Conservation (phyloP, 23 red algal species). For the Chondrus crispus region DNA sequence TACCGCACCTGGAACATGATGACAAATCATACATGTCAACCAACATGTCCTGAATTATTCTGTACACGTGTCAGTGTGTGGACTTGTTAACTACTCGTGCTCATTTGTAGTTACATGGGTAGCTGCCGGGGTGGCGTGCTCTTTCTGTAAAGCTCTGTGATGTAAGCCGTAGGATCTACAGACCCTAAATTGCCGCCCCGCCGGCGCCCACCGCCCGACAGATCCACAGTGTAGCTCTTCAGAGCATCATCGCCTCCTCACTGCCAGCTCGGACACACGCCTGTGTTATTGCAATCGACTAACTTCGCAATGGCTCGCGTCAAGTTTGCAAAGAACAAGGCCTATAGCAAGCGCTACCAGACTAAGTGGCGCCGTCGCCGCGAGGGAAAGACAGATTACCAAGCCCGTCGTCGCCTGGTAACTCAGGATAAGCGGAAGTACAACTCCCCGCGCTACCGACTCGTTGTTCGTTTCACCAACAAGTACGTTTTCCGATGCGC, state of each 20-base stretch:
- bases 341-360: slow-evolving; percentile 96
- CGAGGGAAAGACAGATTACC: slow-evolving; percentile 97
- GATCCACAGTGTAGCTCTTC: not conserved
- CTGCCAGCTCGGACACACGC: not conserved
- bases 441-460: slow-evolving; percentile 94
- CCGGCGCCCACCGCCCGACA: too few relatives aligned
- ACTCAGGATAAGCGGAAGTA: slow-evolving; percentile 95
- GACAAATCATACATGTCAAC: too few relatives aligned
- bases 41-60: too few relatives aligned
- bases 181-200: too few relatives aligned
- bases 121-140: too few relatives aligned
- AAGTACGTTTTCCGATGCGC: slow-evolving; percentile 71
- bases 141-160: too few relatives aligned
- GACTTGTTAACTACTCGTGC: too few relatives aligned
- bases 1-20: too few relatives aligned
- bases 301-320: slow-evolving; percentile 53
- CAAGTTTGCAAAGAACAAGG: slow-evolving; percentile 91
- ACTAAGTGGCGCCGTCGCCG: slow-evolving; percentile 95
- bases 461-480: slow-evolving; percentile 98
- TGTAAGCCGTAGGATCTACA: too few relatives aligned
- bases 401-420: slow-evolving; percentile 74
- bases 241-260: not conserved
- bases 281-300: not conserved
- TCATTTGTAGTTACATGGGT: too few relatives aligned
- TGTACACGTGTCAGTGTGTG: too few relatives aligned